Percentiles rank a stretch among this genome's conserved stretches.
phyloP scores from a whole-genome alignment of 164 flowering plant species.

The Paratinospora sagittata region DNA sequence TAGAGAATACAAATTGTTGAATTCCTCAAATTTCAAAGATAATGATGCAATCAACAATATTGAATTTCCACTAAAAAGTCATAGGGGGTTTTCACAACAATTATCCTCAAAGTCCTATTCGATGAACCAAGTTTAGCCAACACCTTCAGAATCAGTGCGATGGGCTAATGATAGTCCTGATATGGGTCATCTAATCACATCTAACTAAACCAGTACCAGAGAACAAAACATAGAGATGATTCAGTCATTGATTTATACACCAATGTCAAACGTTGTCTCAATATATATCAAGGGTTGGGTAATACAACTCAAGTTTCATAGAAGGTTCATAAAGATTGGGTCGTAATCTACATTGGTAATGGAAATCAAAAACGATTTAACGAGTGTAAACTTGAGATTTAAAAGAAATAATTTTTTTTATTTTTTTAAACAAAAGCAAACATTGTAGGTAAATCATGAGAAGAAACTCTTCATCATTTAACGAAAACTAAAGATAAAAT shows the following conservation, averaged over 20 bases:
- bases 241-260: neutral
- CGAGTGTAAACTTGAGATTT: neutral
- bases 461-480: neutral
- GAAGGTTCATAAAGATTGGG: too few species aligned
- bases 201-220: too few species aligned
- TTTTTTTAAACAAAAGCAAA: neutral
- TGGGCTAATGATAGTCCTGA: neutral
- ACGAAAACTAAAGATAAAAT: neutral
- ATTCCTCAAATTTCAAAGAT: too few species aligned
- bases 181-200: too few species aligned
- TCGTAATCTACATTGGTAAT: neutral
- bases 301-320: too few species aligned
- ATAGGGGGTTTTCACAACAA: neutral
- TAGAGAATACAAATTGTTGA: too few species aligned
- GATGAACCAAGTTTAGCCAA: neutral
- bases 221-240: too few species aligned
- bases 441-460: neutral
- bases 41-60: too few species aligned
- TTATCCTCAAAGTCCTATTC: neutral
- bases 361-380: neutral
- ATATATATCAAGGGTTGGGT: neutral
- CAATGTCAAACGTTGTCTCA: neutral
- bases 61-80: neutral
- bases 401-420: neutral
- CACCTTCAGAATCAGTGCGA: neutral